Conservation (phyloP, 1,284 basidiomycete genomes). For the Mycena citricolor region DNA sequence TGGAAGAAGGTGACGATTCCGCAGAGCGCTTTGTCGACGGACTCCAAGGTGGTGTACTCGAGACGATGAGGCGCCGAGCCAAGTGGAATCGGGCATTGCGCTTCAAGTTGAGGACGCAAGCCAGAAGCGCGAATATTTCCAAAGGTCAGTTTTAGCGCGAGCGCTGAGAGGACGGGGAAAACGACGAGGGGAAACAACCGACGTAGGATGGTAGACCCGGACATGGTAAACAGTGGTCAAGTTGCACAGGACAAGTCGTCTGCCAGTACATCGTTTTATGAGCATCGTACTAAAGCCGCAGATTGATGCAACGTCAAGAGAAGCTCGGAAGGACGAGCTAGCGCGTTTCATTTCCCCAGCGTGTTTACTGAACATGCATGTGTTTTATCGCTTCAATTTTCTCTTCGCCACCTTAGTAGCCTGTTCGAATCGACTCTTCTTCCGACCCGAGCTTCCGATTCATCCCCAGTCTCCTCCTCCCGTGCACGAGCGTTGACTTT, state of each 20-base stretch:
- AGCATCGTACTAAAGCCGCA: no score
- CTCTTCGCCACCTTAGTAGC: constrained; percentile 61
- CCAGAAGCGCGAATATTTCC: constrained; percentile 36
- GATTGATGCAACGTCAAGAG: no score
- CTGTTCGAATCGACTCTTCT: constrained; percentile 77
- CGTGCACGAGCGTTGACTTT: constrained; percentile 35
- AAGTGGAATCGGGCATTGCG: constrained; percentile 31
- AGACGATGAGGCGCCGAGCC: constrained; percentile 31
- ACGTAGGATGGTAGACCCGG: no score
- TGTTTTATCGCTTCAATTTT: constrained; percentile 32
- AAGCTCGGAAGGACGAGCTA: no score
- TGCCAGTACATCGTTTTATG: no score
- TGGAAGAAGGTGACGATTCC: constrained; percentile 42
- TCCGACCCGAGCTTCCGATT: constrained; percentile 47
- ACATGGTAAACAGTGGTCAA: no score
- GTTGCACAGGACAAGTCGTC: no score
- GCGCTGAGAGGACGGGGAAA: constrained; percentile 37
- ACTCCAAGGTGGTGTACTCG: constrained; percentile 32
- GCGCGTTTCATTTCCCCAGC: no score
- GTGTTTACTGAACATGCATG: no score
- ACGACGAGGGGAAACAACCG: constrained; percentile 30
- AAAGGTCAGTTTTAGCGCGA: constrained; percentile 35
- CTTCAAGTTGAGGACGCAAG: constrained; percentile 26
- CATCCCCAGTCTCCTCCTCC: constrained; percentile 41
- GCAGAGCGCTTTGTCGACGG: constrained; percentile 38